Percentiles rank a stretch among this genome's conserved stretches.
phyloP scores from a whole-genome alignment of 1,284 basidiomycete genomes.

The Volvariella surrecta region DNA sequence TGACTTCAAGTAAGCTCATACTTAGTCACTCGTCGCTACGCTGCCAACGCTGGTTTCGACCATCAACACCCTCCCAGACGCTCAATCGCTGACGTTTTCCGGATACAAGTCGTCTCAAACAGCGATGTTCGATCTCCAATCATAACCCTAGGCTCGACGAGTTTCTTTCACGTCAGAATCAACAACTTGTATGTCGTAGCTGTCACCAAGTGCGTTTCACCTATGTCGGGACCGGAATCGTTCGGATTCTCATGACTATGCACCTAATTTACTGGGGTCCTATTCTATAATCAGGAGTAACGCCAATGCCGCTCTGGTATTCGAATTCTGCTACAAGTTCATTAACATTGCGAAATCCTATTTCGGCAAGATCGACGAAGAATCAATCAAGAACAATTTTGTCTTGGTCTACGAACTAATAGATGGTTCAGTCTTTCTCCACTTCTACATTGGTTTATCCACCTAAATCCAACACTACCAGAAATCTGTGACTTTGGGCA shows the following conservation, averaged over 20 bases:
- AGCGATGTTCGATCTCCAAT: conserved; percentile 95
- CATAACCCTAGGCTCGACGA: conserved; percentile 94
- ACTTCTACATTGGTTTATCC: conserved; percentile 7
- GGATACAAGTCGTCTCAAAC: conserved; percentile 97
- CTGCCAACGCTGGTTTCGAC: too few relatives aligned
- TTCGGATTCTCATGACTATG: not conserved
- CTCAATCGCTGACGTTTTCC: conserved; percentile 95
- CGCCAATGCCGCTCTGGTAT: conserved; percentile 95
- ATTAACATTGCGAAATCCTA: conserved; percentile 91
- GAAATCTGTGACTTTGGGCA: conserved; percentile 99
- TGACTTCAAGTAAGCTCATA: conserved; percentile 76
- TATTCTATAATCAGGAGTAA: conserved; percentile 59
- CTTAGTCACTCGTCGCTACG: not conserved
- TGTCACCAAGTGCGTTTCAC: conserved; percentile 77
- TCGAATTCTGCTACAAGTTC: conserved; percentile 96
- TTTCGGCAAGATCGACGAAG: conserved; percentile 97
- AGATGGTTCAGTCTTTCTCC: conserved; percentile 58
- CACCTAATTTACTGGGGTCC: not conserved
- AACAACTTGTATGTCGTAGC: conserved; percentile 95
- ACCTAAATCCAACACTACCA: conserved; percentile 24
- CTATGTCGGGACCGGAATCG: too few relatives aligned
- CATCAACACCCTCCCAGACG: conserved; percentile 68
- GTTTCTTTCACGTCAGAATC: conserved; percentile 94
- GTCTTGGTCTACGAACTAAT: conserved; percentile 93
- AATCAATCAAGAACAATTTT: conserved; percentile 98